A percentile compares a stretch with the other conserved stretches of the same genome.
phyloP scores from a whole-genome alignment of 2,329 filamentous ascomycete species.

The Albifimbria verrucaria region DNA sequence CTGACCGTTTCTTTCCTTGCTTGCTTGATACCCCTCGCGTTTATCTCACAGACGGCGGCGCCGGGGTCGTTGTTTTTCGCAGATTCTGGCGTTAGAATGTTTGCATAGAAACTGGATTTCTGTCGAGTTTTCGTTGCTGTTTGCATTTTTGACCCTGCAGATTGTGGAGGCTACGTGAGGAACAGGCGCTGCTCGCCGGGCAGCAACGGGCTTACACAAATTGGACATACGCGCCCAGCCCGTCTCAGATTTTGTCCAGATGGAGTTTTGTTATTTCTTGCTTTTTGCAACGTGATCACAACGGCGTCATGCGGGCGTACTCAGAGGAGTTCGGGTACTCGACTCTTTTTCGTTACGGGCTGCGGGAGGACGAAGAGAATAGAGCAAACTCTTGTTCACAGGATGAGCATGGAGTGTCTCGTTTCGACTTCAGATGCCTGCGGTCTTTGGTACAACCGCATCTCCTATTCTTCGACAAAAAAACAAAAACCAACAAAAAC shows the following conservation, averaged over 20 bases:
- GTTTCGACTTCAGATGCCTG: too few species aligned
- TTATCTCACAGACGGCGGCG: slow-evolving; percentile 5
- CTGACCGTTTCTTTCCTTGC: slow-evolving; percentile 15
- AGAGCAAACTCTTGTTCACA: too few species aligned
- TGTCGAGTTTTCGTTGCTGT: slow-evolving; percentile 13
- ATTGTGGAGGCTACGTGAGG: background rate
- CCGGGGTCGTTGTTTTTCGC: slow-evolving; percentile 14
- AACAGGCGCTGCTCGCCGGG: background rate
- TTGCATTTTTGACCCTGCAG: slow-evolving; percentile 1
- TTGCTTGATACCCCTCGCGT: slow-evolving; percentile 20
- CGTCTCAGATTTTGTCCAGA: background rate
- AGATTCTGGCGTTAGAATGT: slow-evolving; percentile 17
- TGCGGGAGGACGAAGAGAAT: too few species aligned
- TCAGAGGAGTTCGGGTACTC: background rate
- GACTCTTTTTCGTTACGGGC: too few species aligned
- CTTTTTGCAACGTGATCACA: background rate
- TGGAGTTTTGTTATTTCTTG: background rate
- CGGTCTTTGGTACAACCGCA: background rate
- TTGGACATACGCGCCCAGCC: background rate
- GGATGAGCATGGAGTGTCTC: too few species aligned
- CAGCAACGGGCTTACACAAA: background rate
- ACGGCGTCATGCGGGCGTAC: background rate
- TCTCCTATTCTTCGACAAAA: background rate
- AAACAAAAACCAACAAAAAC: background rate
- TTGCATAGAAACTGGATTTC: background rate